Conservation (phyloP, 352 stramenopile species). For the Thraustochytrium striatum region DNA sequence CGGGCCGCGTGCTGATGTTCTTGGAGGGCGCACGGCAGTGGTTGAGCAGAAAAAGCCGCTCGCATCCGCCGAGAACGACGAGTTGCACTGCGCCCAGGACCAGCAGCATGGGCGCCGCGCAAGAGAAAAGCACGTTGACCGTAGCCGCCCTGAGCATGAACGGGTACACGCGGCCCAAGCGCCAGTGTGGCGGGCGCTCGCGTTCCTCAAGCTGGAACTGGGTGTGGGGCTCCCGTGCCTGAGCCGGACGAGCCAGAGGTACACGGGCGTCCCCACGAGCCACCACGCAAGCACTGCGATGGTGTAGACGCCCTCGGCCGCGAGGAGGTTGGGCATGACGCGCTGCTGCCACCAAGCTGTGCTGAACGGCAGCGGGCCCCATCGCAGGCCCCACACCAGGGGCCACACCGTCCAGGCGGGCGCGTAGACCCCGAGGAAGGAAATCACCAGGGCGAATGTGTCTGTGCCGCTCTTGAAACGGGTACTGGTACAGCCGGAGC, state of each 20-base stretch:
- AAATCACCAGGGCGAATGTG: not conserved
- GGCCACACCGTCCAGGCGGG: not conserved
- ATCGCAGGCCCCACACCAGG: not conserved
- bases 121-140: too few species aligned
- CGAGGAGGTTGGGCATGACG: not conserved
- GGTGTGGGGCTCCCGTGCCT: not conserved
- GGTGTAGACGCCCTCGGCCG: not conserved
- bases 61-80: too few species aligned
- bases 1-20: too few species aligned
- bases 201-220: constrained; percentile 2
- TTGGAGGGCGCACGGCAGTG: too few species aligned
- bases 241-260: not conserved
- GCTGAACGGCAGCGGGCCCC: not conserved
- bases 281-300: not conserved
- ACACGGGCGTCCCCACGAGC: not conserved
- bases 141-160: too few species aligned
- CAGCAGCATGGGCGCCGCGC: too few species aligned
- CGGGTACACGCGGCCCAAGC: not conserved
- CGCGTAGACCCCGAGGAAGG: not conserved
- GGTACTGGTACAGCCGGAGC: constrained; percentile 14
- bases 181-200: not conserved
- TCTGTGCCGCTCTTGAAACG: not conserved
- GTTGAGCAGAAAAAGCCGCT: too few species aligned
- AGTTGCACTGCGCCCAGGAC: too few species aligned
- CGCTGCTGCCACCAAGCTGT: constrained; percentile 1